phyloP scores from a whole-genome alignment of 768 basidiomycete genomes.

The Phylloporus sp. region DNA sequence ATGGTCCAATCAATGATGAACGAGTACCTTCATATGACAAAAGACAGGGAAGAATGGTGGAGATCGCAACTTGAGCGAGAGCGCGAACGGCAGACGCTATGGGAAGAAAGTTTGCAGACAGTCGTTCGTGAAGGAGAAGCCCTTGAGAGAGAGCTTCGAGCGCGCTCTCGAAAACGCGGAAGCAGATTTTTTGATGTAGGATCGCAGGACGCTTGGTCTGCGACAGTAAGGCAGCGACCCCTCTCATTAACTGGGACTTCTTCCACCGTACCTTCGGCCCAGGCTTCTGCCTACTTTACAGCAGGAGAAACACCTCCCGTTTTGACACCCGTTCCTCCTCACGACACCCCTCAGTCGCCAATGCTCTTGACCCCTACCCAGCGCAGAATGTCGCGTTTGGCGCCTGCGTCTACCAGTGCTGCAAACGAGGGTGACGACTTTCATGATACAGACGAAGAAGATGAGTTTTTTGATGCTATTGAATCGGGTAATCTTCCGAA shows the following conservation, averaged over 20 bases:
- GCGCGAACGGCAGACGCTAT: conserved; percentile 58
- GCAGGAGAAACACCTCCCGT: conserved; percentile 17
- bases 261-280: conserved; percentile 15
- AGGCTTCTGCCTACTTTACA: conserved; percentile 20
- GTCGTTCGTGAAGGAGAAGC: conserved; percentile 84
- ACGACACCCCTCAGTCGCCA: conserved; percentile 8
- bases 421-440: conserved; percentile 33
- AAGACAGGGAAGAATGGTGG: conserved; percentile 82
- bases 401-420: conserved; percentile 7
- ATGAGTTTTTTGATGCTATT: conserved; percentile 98
- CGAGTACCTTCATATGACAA: conserved; percentile 66
- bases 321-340: not conserved
- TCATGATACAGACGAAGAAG: conserved; percentile 72
- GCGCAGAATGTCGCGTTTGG: conserved; percentile 15
- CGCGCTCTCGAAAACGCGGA: conserved; percentile 53
- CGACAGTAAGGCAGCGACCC: conserved; percentile 19
- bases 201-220: conserved; percentile 16
- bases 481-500: conserved; percentile 78
- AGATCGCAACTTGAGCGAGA: conserved; percentile 61
- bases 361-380: conserved; percentile 22
- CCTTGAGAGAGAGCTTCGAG: conserved; percentile 75
- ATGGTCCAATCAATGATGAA: conserved; percentile 56
- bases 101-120: conserved; percentile 87
- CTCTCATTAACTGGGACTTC: conserved; percentile 12
- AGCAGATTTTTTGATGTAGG: conserved; percentile 51